Evolutionary conservation across 805 yeast genomes (phyloP).

Genomic region (Nakazawaea pomicola): DNA sequence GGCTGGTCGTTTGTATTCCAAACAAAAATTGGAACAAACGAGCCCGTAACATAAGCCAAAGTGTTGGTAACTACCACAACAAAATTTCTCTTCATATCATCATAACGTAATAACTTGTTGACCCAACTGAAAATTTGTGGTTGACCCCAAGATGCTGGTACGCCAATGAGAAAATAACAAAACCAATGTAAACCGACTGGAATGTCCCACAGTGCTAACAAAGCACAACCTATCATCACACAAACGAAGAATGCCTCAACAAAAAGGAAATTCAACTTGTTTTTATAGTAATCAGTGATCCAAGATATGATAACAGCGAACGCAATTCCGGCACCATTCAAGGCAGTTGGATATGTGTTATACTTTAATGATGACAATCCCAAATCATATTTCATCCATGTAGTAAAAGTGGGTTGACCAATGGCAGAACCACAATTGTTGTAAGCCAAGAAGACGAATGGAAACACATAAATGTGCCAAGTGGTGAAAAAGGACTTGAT

Average conservation of each 20-base stretch:
- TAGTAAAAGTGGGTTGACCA: slow-evolving; percentile 35
- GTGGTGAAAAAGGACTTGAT: slow-evolving; percentile 38
- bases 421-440: slow-evolving; percentile 30
- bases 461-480: slow-evolving; percentile 47
- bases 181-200: no score
- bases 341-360: slow-evolving; percentile 36
- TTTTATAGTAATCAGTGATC: slow-evolving; percentile 31
- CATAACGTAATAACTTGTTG: no score
- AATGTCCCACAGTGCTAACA: no score
- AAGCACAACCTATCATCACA: slow-evolving; percentile 35
- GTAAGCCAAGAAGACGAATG: slow-evolving; percentile 32
- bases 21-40: no score
- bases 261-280: slow-evolving; percentile 31
- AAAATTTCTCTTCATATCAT: no score
- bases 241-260: slow-evolving; percentile 33
- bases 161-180: no score
- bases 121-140: no score
- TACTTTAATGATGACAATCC: slow-evolving; percentile 28
- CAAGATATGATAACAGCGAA: slow-evolving; percentile 31
- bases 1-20: no score
- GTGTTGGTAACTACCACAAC: no score
- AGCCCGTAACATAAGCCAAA: no score
- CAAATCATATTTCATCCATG: slow-evolving; percentile 38
- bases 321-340: slow-evolving; percentile 34
- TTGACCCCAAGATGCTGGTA: no score